These are phyloP conservation scores for Bruguiera sexangula DNA, from an alignment of 345 rosid genomes.

Conservation along the genomic window DNA sequence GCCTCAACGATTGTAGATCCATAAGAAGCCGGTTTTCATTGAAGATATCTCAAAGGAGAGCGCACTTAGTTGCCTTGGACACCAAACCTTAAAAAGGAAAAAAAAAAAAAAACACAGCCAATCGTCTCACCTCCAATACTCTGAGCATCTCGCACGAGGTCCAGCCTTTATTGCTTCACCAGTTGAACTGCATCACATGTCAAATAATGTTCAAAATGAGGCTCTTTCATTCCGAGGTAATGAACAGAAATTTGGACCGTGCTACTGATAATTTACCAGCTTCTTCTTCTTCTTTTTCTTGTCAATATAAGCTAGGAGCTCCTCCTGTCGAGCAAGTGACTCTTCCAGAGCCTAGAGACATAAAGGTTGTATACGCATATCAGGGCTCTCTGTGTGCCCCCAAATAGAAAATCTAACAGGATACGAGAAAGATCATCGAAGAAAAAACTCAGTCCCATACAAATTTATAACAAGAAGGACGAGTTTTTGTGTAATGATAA, in stretches of 20 bases:
- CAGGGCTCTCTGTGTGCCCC: neutral
- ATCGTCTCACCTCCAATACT: slow-evolving; percentile 18
- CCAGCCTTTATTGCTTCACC: slow-evolving; percentile 33
- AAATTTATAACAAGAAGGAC: no score
- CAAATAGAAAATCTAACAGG: neutral
- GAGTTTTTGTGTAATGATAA: no score
- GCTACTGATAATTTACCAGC: slow-evolving; percentile 34
- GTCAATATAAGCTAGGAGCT: slow-evolving; percentile 68
- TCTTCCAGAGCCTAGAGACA: slow-evolving; percentile 72
- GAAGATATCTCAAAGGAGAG: slow-evolving; percentile 12
- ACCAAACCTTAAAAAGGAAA: no score
- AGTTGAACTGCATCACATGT: slow-evolving; percentile 39
- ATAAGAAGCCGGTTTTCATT: neutral
- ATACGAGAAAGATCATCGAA: no score
- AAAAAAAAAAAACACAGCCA: neutral
- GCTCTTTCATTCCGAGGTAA: neutral
- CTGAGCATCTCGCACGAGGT: slow-evolving; percentile 16
- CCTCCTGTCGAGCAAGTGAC: slow-evolving; percentile 62
- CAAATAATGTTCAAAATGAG: slow-evolving; percentile 14
- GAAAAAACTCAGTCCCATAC: no score
- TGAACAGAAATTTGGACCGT: neutral
- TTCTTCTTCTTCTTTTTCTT: slow-evolving; percentile 75
- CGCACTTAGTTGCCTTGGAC: slow-evolving; percentile 15
- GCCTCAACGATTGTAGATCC: no score
- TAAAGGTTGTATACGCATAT: neutral